These are phyloP conservation scores for Orbilia oligospora DNA, from an alignment of 2,329 filamentous ascomycete species.

Conservation along the genomic window DNA sequence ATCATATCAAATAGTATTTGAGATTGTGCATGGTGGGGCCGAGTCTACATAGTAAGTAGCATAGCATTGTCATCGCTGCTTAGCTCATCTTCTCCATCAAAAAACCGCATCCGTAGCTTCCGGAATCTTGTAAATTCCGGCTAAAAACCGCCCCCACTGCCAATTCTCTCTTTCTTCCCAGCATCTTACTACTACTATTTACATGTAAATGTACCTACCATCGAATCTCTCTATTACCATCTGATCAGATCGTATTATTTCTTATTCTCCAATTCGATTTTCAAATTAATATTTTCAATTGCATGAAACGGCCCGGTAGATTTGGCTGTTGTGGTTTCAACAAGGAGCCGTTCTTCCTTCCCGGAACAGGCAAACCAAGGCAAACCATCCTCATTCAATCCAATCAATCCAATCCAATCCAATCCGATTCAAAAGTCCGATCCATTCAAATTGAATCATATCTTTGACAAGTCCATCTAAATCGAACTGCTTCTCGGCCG, in stretches of 20 bases:
- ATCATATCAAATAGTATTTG: background rate
- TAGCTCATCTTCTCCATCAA: constrained; percentile 22
- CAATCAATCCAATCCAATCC: background rate
- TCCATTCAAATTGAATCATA: no score
- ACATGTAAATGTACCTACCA: no score
- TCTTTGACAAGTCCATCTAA: no score
- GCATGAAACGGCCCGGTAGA: constrained; percentile 12
- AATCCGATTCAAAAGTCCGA: no score
- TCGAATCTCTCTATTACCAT: no score
- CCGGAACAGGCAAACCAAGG: constrained; percentile 32
- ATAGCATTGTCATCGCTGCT: constrained; percentile 32
- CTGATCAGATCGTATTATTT: background rate
- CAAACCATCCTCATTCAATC: constrained; percentile 4
- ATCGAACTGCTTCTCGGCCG: no score
- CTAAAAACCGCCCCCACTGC: constrained; percentile 35
- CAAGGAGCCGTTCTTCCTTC: constrained; percentile 21
- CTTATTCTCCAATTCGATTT: background rate
- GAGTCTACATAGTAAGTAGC: no score
- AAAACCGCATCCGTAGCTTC: constrained; percentile 53
- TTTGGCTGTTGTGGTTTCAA: constrained; percentile 5
- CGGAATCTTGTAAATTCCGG: constrained; percentile 55
- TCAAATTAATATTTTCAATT: background rate
- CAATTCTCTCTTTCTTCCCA: background rate
- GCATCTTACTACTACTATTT: no score
- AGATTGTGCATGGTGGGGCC: background rate